These are phyloP conservation scores for Fusarium aywerte DNA, from an alignment of 2,329 filamentous ascomycete species.

Conservation along the genomic window DNA sequence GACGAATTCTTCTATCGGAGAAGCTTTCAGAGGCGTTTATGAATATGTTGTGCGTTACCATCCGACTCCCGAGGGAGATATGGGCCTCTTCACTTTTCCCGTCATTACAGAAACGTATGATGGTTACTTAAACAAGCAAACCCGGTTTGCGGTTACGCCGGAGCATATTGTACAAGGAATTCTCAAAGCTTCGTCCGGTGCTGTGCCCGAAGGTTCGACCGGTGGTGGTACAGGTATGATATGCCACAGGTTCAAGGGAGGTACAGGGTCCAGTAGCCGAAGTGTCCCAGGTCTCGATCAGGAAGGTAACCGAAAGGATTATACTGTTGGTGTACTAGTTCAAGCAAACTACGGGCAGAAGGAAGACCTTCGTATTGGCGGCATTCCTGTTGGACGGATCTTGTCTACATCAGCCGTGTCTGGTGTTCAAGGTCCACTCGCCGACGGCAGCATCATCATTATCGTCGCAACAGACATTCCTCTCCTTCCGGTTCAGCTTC, in stretches of 20 bases:
- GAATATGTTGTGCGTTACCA: conserved; percentile 64
- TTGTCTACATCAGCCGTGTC: conserved; percentile 53
- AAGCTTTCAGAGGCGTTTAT: conserved; percentile 68
- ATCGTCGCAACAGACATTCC: conserved; percentile 50
- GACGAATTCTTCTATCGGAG: conserved; percentile 67
- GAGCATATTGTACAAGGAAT: conserved; percentile 66
- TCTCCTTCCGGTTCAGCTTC: conserved; percentile 49
- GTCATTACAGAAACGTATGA: conserved; percentile 73
- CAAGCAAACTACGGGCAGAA: conserved; percentile 73
- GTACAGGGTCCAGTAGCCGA: conserved; percentile 71
- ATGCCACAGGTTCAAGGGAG: conserved; percentile 73
- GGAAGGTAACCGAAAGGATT: conserved; percentile 53
- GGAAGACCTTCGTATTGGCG: conserved; percentile 66
- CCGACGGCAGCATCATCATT: conserved; percentile 53
- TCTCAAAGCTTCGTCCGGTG: conserved; percentile 58
- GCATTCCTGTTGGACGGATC: conserved; percentile 70
- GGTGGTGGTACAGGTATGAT: conserved; percentile 77
- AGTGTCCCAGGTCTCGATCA: conserved; percentile 60
- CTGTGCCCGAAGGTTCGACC: conserved; percentile 69
- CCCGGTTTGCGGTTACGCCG: conserved; percentile 64
- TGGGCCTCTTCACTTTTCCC: conserved; percentile 66
- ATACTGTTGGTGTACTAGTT: conserved; percentile 70
- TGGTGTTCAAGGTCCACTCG: conserved; percentile 43
- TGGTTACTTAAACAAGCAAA: conserved; percentile 68
- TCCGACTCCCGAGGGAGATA: conserved; percentile 54